These are phyloP conservation scores for Lentinula lateritia DNA, from an alignment of 768 basidiomycete species.

Conservation along the genomic window DNA sequence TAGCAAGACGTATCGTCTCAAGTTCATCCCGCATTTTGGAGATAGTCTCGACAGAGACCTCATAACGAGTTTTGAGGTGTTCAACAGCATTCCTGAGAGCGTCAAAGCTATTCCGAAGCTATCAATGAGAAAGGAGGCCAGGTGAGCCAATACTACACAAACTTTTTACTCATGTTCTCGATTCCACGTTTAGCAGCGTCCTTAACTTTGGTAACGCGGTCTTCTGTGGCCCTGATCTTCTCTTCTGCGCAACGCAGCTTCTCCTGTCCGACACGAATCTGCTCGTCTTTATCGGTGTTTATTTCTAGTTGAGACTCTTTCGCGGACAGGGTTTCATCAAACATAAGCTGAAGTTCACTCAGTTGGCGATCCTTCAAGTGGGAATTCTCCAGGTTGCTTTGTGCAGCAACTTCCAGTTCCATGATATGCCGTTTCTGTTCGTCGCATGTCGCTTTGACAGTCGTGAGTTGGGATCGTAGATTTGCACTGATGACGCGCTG, in stretches of 20 bases:
- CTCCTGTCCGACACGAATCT: background rate
- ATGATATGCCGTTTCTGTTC: constrained; percentile 13
- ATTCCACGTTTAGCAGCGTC: constrained; percentile 12
- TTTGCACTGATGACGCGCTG: constrained; percentile 13
- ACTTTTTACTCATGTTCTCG: constrained; percentile 13
- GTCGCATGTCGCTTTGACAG: constrained; percentile 8
- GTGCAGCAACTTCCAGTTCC: constrained; percentile 14
- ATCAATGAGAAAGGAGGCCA: background rate
- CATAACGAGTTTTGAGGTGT: constrained; percentile 17
- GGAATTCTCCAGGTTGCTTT: constrained; percentile 6
- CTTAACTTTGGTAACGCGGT: constrained; percentile 7
- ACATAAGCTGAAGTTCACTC: background rate
- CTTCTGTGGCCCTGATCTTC: constrained; percentile 5
- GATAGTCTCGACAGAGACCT: constrained; percentile 19
- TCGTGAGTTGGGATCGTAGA: constrained; percentile 14
- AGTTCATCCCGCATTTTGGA: constrained; percentile 20
- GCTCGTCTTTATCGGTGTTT: background rate
- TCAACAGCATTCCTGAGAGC: constrained; percentile 23
- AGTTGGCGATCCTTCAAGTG: background rate
- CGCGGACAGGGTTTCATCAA: constrained; percentile 8
- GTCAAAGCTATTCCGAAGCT: constrained; percentile 16
- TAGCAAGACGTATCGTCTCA: constrained; percentile 15
- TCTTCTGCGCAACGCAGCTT: background rate
- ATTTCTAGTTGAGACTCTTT: background rate
- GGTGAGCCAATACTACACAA: background rate